Base-by-base conservation (phyloP, 192 early-diverging fungal genomes). In the Gaertneriomyces semiglobifer region DNA sequence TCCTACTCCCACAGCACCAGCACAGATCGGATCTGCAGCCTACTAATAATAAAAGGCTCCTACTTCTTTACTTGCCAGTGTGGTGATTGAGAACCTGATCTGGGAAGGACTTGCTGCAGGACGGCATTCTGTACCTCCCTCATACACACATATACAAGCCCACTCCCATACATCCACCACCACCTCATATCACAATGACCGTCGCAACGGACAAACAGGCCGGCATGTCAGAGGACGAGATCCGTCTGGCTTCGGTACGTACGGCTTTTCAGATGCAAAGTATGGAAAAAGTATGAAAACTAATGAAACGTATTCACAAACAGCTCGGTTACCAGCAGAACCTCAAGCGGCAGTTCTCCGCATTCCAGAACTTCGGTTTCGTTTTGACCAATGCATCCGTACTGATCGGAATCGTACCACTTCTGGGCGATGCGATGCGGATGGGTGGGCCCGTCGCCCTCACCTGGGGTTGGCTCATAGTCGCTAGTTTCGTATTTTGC, bases 391-490 rank as follows among this genome's bases (percentile, higher is more conserved):
- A 75, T 65, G 68, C 74, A 0, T 67, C 63, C 6, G 63, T 74
- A 44, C 19, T 77, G 14, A 77, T 77, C 51, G 76, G 76, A 33
- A 55, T 77, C 44, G 64, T 70, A 19, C 72, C 76, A 16, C 58
- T 77, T 20, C 66, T 69, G 51, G 42, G 46, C 0, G 63, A 47
- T 19, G 76, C 60, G 25, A 63, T 77, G 72, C 39, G 41, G 7
- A 47, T 60, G 18, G 77, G 77, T 44, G 77, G 77, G 18, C 71
- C 74, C 8, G 54, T 72, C 53, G 67, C 71, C 14, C 46, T 75
- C 11, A 75, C 72, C 4, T 79, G 71, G 69, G 77, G 77, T 39
- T 79, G 77, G 77, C 51, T 79, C 44, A 14, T 79, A 16, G 70
- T 71, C 2, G 25, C 44, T 11, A 8, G 41, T 2, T 72, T 76